These are phyloP conservation scores for Spiraea crenata DNA, from an alignment of 331 rosid species.

Conservation along the genomic window DNA sequence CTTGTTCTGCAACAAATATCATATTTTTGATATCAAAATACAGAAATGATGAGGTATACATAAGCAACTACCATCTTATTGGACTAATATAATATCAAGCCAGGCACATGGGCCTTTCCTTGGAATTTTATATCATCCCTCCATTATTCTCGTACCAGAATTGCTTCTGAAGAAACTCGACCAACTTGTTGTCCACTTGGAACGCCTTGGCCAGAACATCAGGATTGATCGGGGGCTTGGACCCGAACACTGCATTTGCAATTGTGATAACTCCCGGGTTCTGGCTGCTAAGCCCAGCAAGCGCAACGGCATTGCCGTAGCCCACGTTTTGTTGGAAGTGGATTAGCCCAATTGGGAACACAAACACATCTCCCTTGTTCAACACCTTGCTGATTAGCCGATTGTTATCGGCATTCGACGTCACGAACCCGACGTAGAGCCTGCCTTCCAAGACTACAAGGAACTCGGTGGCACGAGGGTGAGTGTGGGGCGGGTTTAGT, in stretches of 20 bases:
- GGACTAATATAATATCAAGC: too few relatives aligned
- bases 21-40: too few relatives aligned
- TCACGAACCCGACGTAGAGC: neutral
- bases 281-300: neutral
- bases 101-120: neutral
- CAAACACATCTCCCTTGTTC: neutral
- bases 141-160: neutral
- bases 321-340: neutral
- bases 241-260: neutral
- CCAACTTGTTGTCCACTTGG: neutral
- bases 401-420: neutral
- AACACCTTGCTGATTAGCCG: neutral
- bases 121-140: neutral
- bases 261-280: constrained; percentile 7
- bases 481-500: constrained; percentile 13
- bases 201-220: constrained; percentile 5
- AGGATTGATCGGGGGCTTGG: neutral
- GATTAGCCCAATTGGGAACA: constrained; percentile 4
- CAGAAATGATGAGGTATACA: too few relatives aligned
- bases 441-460: neutral
- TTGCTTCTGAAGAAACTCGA: neutral
- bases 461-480: constrained; percentile 2
- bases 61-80: too few relatives aligned
- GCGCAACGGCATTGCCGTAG: neutral
- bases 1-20: too few relatives aligned